Conservation (phyloP, 2,329 filamentous ascomycete species). For the Saccharata proteae region DNA sequence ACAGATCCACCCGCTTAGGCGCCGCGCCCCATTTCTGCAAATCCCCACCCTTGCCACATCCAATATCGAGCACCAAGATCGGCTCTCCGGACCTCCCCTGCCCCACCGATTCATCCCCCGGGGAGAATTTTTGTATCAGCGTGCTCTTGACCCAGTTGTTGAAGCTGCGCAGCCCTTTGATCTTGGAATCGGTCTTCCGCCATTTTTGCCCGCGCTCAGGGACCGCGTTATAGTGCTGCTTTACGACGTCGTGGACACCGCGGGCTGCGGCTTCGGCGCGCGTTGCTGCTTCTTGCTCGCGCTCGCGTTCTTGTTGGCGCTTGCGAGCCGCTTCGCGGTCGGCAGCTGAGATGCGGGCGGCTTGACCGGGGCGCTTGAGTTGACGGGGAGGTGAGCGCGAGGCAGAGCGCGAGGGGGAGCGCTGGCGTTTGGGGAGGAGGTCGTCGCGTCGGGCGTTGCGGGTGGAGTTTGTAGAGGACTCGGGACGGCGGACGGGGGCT, state of each 20-base stretch:
- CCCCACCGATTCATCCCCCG: constrained; percentile 22
- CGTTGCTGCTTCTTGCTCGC: constrained; percentile 34
- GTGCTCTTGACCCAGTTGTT: constrained; percentile 99
- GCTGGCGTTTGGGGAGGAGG: constrained; percentile 1
- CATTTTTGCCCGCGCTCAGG: constrained; percentile 89
- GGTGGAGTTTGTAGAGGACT: constrained; percentile 4
- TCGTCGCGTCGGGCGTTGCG: not conserved
- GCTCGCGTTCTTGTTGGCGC: constrained; percentile 25
- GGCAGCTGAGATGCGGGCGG: constrained; percentile 49
- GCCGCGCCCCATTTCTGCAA: constrained; percentile 92
- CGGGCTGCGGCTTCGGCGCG: constrained; percentile 5
- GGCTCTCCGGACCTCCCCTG: constrained; percentile 28
- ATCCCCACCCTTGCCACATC: constrained; percentile 94
- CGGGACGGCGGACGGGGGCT: constrained; percentile 1
- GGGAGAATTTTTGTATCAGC: constrained; percentile 88
- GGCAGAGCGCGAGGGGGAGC: constrained; percentile 11
- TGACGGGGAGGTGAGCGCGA: constrained; percentile 43
- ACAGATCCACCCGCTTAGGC: constrained; percentile 80
- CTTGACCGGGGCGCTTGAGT: constrained; percentile 46
- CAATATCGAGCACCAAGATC: constrained; percentile 80
- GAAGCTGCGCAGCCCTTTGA: constrained; percentile 86
- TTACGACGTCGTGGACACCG: constrained; percentile 69
- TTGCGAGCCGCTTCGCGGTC: constrained; percentile 57
- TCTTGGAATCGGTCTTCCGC: constrained; percentile 86
- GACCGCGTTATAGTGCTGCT: constrained; percentile 91